A percentile compares a stretch with the other conserved stretches of the same genome.
These are phyloP conservation scores for Brassica napus DNA, from an alignment of 345 rosid genomes.

Conservation along the genomic window Da-Ae NC_063451.1:16276001-16276500, in stretches of 20 bases:
- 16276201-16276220: constrained; percentile 31
- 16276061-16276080: constrained; percentile 59
- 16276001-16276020: constrained; percentile 81
- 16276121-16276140: constrained; percentile 67
- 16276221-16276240: not conserved
- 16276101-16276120: constrained; percentile 72
- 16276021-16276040: not conserved
- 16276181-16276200: not conserved
- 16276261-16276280: too few relatives aligned
- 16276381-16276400: too few relatives aligned
- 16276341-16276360: too few relatives aligned
- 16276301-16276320: too few relatives aligned
- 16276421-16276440: too few relatives aligned
- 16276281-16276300: too few relatives aligned
- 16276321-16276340: too few relatives aligned
- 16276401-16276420: too few relatives aligned
- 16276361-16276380: too few relatives aligned
- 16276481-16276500: too few relatives aligned
- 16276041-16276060: not conserved
- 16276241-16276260: not conserved
- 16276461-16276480: too few relatives aligned
- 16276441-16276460: too few relatives aligned
- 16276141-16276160: constrained; percentile 36
- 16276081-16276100: constrained; percentile 80
- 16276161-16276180: constrained; percentile 44